Conservation (phyloP, 805 yeast genomes). For the Candida easanensis region DNA sequence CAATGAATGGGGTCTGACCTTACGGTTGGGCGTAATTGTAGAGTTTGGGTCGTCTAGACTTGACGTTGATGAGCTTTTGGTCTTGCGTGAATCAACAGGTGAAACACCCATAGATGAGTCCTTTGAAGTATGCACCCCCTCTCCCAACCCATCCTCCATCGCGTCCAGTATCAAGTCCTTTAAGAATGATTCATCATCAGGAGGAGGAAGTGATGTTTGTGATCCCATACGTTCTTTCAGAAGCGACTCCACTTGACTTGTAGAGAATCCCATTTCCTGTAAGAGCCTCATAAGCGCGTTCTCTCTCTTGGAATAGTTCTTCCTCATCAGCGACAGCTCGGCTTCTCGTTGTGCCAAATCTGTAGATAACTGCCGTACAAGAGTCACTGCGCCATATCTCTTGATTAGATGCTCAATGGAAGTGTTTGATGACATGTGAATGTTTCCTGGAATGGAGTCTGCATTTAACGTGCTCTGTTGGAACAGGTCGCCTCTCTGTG, state of each 20-base stretch:
- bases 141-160: constrained; percentile 24
- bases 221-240: constrained; percentile 23
- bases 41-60: constrained; percentile 1
- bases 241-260: constrained; percentile 34
- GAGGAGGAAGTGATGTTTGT: neutral
- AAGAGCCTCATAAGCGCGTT: constrained; percentile 33
- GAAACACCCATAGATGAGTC: neutral
- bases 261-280: constrained; percentile 36
- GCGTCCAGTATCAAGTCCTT: constrained; percentile 33
- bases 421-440: constrained; percentile 30
- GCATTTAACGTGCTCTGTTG: constrained; percentile 10
- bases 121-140: neutral
- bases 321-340: constrained; percentile 38
- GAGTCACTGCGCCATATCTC: constrained; percentile 32
- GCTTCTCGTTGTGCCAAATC: constrained; percentile 48
- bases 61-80: constrained; percentile 5
- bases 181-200: constrained; percentile 13
- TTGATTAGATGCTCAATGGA: constrained; percentile 32
- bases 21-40: constrained; percentile 10
- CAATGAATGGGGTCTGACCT: constrained; percentile 23
- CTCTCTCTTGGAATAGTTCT: constrained; percentile 33
- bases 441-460: constrained; percentile 31
- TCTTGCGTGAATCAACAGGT: neutral
- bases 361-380: constrained; percentile 45
- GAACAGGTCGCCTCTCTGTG: constrained; percentile 8